phyloP scores from a whole-genome alignment of 2,329 filamentous ascomycete genomes.

The Stagonosporopsis cucurbitacearum region DNA sequence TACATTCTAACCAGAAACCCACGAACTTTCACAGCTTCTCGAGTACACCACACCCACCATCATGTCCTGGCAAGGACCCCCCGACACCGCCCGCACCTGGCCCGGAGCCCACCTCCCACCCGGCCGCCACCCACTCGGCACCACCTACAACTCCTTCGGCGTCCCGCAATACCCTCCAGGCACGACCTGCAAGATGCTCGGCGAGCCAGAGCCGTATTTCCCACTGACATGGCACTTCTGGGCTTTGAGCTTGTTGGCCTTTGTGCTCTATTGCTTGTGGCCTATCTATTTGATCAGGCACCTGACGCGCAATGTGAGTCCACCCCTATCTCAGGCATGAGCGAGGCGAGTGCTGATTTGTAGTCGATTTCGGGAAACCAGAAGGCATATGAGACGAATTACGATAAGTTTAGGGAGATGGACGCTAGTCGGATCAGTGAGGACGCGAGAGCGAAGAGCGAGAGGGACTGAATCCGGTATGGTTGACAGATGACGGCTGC shows the following conservation, averaged over 20 bases:
- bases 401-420: not conserved
- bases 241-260: not conserved
- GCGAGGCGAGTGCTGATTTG: not conserved
- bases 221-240: not conserved
- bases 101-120: not conserved
- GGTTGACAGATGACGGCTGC: not conserved
- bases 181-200: conserved; percentile 1
- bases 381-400: not conserved
- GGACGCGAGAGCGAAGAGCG: not conserved
- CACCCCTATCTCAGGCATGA: not conserved
- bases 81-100: not conserved
- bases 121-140: not conserved
- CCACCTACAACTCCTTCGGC: not conserved
- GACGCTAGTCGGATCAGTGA: not conserved
- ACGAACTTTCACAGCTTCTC: not conserved
- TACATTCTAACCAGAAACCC: not conserved
- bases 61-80: conserved; percentile 4
- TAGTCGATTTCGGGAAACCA: conserved; percentile 2
- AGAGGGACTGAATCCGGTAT: not conserved
- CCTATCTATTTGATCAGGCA: conserved; percentile 4
- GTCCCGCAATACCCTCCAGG: not conserved
- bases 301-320: not conserved
- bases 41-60: not conserved
- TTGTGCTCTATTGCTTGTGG: conserved; percentile 2
- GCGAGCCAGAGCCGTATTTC: not conserved